Conservation (phyloP, 2,329 filamentous ascomycete genomes). For the Rutstroemia sp. region DNA sequence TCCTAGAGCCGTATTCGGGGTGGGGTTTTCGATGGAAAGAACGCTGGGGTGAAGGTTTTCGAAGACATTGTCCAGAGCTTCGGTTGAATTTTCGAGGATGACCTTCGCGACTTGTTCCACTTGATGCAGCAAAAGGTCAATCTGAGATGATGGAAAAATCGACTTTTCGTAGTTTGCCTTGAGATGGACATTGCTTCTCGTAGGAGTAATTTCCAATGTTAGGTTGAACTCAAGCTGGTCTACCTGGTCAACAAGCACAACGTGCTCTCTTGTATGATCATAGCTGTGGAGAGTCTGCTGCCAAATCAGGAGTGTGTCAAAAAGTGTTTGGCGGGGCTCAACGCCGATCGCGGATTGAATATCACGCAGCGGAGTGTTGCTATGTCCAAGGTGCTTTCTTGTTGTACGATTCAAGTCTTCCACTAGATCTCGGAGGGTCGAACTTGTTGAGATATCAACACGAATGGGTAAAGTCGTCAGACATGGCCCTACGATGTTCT, state of each 20-base stretch:
- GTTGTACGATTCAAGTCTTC: conserved; percentile 57
- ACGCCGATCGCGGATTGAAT: conserved; percentile 57
- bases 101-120: conserved; percentile 45
- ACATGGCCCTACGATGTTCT: conserved; percentile 71
- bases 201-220: conserved; percentile 69
- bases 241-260: conserved; percentile 50
- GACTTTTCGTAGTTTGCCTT: conserved; percentile 48
- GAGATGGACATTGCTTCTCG: conserved; percentile 35
- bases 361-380: conserved; percentile 55
- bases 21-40: conserved; percentile 26
- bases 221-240: conserved; percentile 73
- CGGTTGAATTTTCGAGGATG: conserved; percentile 28
- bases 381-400: conserved; percentile 56
- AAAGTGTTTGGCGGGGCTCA: conserved; percentile 50
- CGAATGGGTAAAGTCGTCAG: conserved; percentile 69
- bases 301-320: conserved; percentile 76
- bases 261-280: conserved; percentile 28
- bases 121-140: conserved; percentile 51
- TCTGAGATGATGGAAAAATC: conserved; percentile 47
- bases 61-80: conserved; percentile 12
- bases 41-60: conserved; percentile 9
- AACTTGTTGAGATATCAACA: conserved; percentile 46
- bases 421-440: conserved; percentile 53
- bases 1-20: conserved; percentile 11
- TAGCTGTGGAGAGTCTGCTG: conserved; percentile 58